Percentiles rank a stretch among this genome's conserved stretches.
Evolutionary conservation across 495 filamentous ascomycete species (phyloP).

Genomic region (Lophiotrema nucula): DNA sequence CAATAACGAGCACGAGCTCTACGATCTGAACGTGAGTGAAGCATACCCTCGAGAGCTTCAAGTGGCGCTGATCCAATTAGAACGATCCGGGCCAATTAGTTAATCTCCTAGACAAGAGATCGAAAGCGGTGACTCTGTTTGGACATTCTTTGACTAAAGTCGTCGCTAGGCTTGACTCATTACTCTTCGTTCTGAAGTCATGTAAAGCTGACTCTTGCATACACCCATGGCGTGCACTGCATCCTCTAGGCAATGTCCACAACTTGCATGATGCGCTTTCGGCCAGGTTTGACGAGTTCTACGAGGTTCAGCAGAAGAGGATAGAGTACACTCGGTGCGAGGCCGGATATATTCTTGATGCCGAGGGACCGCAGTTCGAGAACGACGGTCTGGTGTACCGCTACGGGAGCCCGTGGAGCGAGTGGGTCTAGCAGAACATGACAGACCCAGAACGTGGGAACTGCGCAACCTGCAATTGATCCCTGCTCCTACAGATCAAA

Average conservation of each 20-base stretch:
- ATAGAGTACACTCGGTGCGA: conserved; percentile 60
- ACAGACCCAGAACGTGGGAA: not conserved
- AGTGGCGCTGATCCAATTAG: conserved; percentile 12
- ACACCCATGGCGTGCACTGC: conserved; percentile 37
- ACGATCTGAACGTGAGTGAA: conserved; percentile 34
- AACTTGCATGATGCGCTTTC: conserved; percentile 46
- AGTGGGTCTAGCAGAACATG: conserved; percentile 20
- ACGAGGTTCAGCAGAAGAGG: conserved; percentile 47
- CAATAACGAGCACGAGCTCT: conserved; percentile 37
- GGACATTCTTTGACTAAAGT: conserved; percentile 21
- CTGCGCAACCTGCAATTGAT: not conserved
- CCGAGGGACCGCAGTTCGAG: conserved; percentile 53
- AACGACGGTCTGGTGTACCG: conserved; percentile 28
- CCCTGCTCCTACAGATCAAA: not conserved
- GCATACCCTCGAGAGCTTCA: not conserved
- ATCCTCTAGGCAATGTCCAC: conserved; percentile 35
- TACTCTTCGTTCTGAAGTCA: conserved; percentile 41
- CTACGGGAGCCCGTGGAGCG: conserved; percentile 38
- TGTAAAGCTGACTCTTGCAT: conserved; percentile 37
- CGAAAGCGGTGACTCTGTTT: not conserved
- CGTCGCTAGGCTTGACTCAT: conserved; percentile 35
- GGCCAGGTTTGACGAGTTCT: conserved; percentile 56
- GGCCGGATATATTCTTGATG: conserved; percentile 57
- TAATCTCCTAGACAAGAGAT: conserved; percentile 31
- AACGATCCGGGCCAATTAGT: conserved; percentile 36